Evolutionary conservation across 2,329 filamentous ascomycete genomes (phyloP).

Genomic region (Aspergillus alliaceus): DNA sequence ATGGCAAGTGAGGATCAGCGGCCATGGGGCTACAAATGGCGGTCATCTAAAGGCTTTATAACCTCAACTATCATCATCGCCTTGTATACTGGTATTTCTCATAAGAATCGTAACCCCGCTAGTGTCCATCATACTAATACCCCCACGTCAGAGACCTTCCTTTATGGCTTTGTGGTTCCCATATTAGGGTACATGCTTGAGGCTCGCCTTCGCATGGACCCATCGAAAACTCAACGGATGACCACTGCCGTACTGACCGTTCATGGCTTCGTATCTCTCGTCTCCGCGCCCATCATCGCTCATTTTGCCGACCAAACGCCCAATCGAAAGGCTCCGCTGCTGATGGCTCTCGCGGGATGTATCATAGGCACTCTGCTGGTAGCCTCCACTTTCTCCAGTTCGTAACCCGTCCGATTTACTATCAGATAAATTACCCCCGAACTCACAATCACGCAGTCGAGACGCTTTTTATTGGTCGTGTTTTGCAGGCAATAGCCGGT

Average conservation of each 20-base stretch:
- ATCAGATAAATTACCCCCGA: background rate
- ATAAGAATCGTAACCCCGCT: background rate
- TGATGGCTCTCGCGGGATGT: conserved; percentile 25
- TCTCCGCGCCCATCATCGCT: conserved; percentile 26
- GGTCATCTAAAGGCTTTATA: conserved; percentile 16
- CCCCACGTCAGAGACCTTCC: conserved; percentile 25
- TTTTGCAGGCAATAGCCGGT: conserved; percentile 30
- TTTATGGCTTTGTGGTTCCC: conserved; percentile 35
- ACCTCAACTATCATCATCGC: conserved; percentile 11
- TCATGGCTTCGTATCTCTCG: conserved; percentile 25
- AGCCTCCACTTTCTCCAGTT: conserved; percentile 22
- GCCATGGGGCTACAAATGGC: conserved; percentile 14
- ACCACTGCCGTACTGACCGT: conserved; percentile 25
- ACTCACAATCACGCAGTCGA: conserved; percentile 11
- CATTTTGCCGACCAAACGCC: conserved; percentile 29
- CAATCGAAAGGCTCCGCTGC: conserved; percentile 22
- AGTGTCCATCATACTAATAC: background rate
- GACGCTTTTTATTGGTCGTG: conserved; percentile 26
- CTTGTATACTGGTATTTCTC: conserved; percentile 14
- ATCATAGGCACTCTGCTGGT: conserved; percentile 27
- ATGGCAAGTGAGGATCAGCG: background rate
- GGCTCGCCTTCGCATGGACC: conserved; percentile 24
- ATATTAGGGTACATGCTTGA: conserved; percentile 35
- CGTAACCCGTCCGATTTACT: background rate
- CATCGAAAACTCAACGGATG: conserved; percentile 23